Evolutionary conservation across 2,329 filamentous ascomycete species (phyloP), one percentile per base, ranked within the genome.

Genomic region (Arthrobotrys pseudoclavata): DNA sequence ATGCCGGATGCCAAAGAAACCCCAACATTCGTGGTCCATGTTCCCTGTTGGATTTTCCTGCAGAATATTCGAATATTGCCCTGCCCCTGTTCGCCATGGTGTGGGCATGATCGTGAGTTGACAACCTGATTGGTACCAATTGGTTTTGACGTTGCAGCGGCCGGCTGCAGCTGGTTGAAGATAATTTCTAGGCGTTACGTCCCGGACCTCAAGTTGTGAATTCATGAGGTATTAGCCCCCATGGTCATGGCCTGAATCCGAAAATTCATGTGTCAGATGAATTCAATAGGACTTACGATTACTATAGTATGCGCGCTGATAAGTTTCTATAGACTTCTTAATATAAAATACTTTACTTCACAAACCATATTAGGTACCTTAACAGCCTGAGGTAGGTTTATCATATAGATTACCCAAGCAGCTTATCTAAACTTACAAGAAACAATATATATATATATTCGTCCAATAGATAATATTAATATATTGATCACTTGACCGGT

Each of bases 1-100:
- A n/a, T 20, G 4, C 15, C 42, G 55, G 18, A 40, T 26, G 34
- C 15, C n/a, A 20, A 20, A 31, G 37, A 15, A 45, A 40, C 48
- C 45, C 62, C 45, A 37, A 55, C 34, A 10, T 22, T 13, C 15
- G 42, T 22, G 42, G n/a, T 50, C 45, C 60, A 60, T 20, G 69
- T 72, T 72, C 60, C 22, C 24, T 57, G 69, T 72, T 72, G 69
- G 7, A 66, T 72, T 72, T 72, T 60, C 40, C 34, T 66, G 60
- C 57, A 55, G 47, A 52, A 61, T 26, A 40, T 40, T 55, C 15
- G 53, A 18, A 50, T 18, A 50, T 6, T 48, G 52, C 60, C 60
- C 37, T 63, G 53, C 40, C 24, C 45, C 29, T 53, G 29, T 18
- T 15, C 12, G 12, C 37, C 20, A 24, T 29, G 53, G 9, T 42